Base-by-base conservation (phyloP, 352 stramenopile genomes). In the Plasmopara halstedii region DNA sequence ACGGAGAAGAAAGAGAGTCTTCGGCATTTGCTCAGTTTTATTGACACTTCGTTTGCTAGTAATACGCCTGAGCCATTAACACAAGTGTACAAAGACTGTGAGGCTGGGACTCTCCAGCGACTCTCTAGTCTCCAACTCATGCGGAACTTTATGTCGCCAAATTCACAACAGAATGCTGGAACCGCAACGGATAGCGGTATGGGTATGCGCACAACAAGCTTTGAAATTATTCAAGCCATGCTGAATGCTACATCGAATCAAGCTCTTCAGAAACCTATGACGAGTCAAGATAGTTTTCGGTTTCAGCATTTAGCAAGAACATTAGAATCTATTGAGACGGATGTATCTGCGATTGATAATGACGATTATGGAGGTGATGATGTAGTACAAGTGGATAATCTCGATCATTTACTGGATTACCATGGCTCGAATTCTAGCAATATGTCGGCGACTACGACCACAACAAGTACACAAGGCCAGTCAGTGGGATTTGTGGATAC, bases 141-240 rank as follows among this genome's bases (percentile, higher is more conserved):
- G 75, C 62, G 75, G 4, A 87, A 56, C 42, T 92, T 92, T 52
- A 74, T 89, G 62, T 63, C 59, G 6, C 61, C 69, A 1, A 66
- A 56, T 41, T 29, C 42, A 17, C 37, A 43, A 1, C 38, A 46
- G 2, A 46, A 42, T 26, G 38, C 36, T 3, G 31, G 26, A 0
- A 46, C 31, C 34, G 18, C 39, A 26, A 17, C 31, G 10, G 33
- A 42, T 8, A 40, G 50, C n/a, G 54, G 58, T 0, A 67, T 89
- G 78, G 77, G 76, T 1, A 73, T 36, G 14, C 75, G 80, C 25
- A 92, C 79, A 0, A 92, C 79, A 26, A 92, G 80, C 49, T 92
- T 92, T 27, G 80, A 92, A 53, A 87, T 92, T 44, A 88, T 92
- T 39, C 80, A 92, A 56, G 78, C 77, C 20, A 92, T 92, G 70